phyloP scores from a whole-genome alignment of 352 stramenopile genomes.

The Pythium pyrilobum region DNA sequence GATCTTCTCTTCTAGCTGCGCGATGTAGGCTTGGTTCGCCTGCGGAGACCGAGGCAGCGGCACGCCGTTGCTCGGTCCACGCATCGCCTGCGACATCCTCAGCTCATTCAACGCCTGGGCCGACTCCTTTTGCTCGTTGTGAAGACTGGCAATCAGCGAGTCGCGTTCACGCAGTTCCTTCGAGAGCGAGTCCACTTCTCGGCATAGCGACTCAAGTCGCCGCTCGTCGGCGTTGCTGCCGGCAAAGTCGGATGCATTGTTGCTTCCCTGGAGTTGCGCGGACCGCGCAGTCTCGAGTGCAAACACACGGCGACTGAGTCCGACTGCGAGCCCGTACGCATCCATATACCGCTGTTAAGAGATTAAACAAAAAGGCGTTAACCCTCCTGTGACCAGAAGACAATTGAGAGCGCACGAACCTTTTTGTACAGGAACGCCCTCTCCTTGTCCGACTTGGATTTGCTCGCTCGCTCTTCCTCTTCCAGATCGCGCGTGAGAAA shows the following conservation, averaged over 20 bases:
- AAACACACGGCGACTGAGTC: constrained; percentile 38
- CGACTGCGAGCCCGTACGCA: constrained; percentile 53
- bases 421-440: constrained; percentile 74
- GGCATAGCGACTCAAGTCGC: constrained; percentile 48
- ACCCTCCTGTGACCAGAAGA: neutral
- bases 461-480: constrained; percentile 52
- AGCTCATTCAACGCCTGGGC: constrained; percentile 37
- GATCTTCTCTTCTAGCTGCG: constrained; percentile 31
- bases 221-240: constrained; percentile 34
- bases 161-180: constrained; percentile 54
- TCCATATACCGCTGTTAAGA: constrained; percentile 57
- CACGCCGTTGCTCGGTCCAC: neutral
- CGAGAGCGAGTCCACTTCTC: constrained; percentile 47
- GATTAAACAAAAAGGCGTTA: neutral
- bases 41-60: constrained; percentile 3
- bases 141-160: constrained; percentile 47
- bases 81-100: constrained; percentile 25
- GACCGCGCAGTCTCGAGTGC: constrained; percentile 28
- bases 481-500: constrained; percentile 60
- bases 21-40: neutral
- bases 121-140: constrained; percentile 43
- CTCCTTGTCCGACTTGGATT: constrained; percentile 53
- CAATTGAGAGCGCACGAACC: constrained; percentile 19
- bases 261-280: neutral
- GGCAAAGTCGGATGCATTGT: constrained; percentile 21